Evolutionary conservation across 176 grass and related monocot species (phyloP), one percentile per base, ranked within the genome.

Genomic region (Raddia guianensis): DNA sequence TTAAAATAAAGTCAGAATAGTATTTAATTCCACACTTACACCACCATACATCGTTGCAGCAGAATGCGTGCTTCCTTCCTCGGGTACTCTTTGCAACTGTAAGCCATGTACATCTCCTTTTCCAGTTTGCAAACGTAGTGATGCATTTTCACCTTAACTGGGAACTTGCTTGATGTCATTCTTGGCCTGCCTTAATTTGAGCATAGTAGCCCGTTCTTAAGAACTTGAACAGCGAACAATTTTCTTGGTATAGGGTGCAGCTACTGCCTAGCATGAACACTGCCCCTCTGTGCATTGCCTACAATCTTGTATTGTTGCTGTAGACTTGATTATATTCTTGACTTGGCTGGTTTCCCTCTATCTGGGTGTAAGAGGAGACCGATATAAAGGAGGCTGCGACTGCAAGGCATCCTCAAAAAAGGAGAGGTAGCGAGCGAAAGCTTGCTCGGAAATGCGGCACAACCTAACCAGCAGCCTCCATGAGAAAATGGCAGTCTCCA

Each of bases 361-460:
- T 61, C 33, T 18, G 6, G 20, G 21, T 75, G 76, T 66, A 18
- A 65, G 82, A 72, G 56, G 32, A 47, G 13, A 49, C 16, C 19
- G 65, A 54, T 20, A 42, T 66, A 51, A 64, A 87, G 78, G 53
- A 71, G 65, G 79, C 16, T 55, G 73, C 3, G 54, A 61, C 47
- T 14, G 79, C 64, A 87, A 87, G 37, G 57, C 65, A 77, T 87
- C 73, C 43, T 66, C 12, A 49, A 86, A 68, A 86, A 86, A 82
- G 79, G 47, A 87, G 85, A 82, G 79, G 79, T 65, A 64, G 78
- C 6, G 13, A 82, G 34, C 14, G 64, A 87, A 87, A 82, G 85
- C 72, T 86, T 80, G 40, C 61, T 82, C 13, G 65, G 8, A 68
- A 80, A 74, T 74, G 84, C 76, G 55, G 27, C 27, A 56, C 66